Evolutionary conservation across 129 eudicot genomes (phyloP).

Genomic region (Centrapalus pauciflorus): DNA sequence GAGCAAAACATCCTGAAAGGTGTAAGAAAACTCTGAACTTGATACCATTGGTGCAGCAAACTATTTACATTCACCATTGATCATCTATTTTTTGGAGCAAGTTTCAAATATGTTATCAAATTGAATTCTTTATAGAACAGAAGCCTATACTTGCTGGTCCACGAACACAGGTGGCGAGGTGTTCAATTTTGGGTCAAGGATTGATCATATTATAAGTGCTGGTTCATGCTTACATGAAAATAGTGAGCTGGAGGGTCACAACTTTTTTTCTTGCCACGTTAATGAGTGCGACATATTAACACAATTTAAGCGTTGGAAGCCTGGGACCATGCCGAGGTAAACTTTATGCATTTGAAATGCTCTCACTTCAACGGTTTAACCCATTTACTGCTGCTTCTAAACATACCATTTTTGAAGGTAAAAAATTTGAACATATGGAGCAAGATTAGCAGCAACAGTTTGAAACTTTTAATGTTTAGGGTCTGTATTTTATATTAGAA

Average conservation of each 20-base stretch:
- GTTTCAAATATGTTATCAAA: slow-evolving; percentile 1
- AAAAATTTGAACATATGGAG: not conserved
- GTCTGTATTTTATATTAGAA: not conserved
- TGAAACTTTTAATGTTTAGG: not conserved
- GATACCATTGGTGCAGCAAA: not conserved
- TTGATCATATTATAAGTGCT: slow-evolving; percentile 81
- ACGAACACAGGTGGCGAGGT: slow-evolving; percentile 81
- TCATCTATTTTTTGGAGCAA: not conserved
- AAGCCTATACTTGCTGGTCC: slow-evolving; percentile 95
- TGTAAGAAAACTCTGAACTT: slow-evolving; percentile 11
- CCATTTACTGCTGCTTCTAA: not conserved
- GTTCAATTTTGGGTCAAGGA: slow-evolving; percentile 87
- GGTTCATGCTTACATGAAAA: slow-evolving; percentile 74
- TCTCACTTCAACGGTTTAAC: not conserved
- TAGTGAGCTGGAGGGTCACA: slow-evolving; percentile 45
- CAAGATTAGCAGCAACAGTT: not conserved
- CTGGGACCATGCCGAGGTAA: slow-evolving; percentile 71
- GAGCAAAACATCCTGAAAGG: slow-evolving; percentile 95
- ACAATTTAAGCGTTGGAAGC: slow-evolving; percentile 81
- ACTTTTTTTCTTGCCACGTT: slow-evolving; percentile 79
- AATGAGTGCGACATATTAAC: slow-evolving; percentile 76
- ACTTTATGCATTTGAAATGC: not conserved
- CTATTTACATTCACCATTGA: not conserved
- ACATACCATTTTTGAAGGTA: not conserved
- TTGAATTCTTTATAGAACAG: slow-evolving; percentile 44